Evolutionary conservation across 345 rosid species (phyloP).

Genomic region (Triadica sebifera): DNA sequence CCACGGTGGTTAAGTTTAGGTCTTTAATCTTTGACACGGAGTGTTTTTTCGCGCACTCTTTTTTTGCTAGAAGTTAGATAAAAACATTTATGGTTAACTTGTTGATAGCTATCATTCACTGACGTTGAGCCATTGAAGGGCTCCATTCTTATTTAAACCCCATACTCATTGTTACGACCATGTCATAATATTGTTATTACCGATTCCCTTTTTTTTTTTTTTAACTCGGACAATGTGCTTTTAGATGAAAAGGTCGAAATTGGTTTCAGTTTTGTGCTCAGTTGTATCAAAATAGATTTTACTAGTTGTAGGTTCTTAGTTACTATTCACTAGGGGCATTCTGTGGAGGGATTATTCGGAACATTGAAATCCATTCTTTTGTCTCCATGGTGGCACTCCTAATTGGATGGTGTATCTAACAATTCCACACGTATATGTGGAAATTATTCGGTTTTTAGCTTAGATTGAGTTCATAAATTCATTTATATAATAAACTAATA

Average conservation of each 20-base stretch:
- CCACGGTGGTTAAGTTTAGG: conserved; percentile 84
- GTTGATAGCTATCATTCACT: conserved; percentile 32
- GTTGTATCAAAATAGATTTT: not conserved
- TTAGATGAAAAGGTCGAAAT: not conserved
- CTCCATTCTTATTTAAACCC: conserved; percentile 33
- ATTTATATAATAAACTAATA: too few relatives aligned
- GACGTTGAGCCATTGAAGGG: conserved; percentile 30
- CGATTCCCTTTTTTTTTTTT: not conserved
- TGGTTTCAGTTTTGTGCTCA: not conserved
- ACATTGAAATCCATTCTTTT: too few relatives aligned
- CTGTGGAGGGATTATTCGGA: too few relatives aligned
- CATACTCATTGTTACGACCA: conserved; percentile 28
- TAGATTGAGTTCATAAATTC: too few relatives aligned
- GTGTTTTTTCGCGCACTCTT: conserved; percentile 18
- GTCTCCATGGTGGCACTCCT: too few relatives aligned
- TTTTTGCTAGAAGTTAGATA: conserved; percentile 36
- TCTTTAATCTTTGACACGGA: conserved; percentile 41
- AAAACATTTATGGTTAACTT: conserved; percentile 28
- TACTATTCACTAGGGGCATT: too few relatives aligned
- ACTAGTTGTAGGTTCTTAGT: not conserved
- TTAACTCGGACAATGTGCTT: too few relatives aligned
- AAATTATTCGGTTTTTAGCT: too few relatives aligned
- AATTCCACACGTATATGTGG: not conserved
- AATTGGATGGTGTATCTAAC: not conserved
- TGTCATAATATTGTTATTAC: conserved; percentile 14